phyloP scores from a whole-genome alignment of 2,329 filamentous ascomycete genomes.

The Tolypocladium pustulatum region DNA sequence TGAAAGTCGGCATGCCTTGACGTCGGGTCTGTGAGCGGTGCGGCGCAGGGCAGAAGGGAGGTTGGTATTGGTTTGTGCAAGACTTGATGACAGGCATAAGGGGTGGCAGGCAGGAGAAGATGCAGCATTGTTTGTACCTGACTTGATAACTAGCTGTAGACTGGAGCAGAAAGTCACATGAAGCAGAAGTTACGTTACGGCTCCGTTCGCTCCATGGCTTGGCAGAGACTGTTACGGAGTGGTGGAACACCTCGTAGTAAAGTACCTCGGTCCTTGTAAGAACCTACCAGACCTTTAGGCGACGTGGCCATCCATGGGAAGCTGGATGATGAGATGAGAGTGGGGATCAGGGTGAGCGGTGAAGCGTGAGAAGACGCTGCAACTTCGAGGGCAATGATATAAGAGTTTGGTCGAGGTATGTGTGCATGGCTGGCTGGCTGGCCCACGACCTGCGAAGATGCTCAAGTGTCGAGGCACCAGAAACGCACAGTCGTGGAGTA shows the following conservation, averaged over 20 bases:
- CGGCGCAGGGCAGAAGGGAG: background rate
- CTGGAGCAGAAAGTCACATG: constrained; percentile 5
- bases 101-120: background rate
- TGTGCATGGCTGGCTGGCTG: background rate
- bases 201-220: background rate
- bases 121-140: background rate
- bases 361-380: background rate
- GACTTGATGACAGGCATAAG: constrained; percentile 1
- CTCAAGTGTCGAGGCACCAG: no score
- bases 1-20: background rate
- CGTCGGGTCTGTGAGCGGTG: background rate
- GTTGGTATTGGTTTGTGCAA: background rate
- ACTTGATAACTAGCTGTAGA: constrained; percentile 4
- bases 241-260: no score
- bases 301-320: background rate
- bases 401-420: background rate
- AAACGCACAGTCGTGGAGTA: no score
- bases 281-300: no score
- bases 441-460: no score
- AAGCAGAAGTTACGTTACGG: constrained; percentile 2
- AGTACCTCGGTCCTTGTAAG: no score
- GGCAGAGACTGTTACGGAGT: background rate
- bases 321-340: background rate
- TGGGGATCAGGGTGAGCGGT: background rate
- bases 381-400: background rate